Evolutionary conservation across 2,329 filamentous ascomycete species (phyloP).

Genomic region (Trichothecium sympodiale): DNA sequence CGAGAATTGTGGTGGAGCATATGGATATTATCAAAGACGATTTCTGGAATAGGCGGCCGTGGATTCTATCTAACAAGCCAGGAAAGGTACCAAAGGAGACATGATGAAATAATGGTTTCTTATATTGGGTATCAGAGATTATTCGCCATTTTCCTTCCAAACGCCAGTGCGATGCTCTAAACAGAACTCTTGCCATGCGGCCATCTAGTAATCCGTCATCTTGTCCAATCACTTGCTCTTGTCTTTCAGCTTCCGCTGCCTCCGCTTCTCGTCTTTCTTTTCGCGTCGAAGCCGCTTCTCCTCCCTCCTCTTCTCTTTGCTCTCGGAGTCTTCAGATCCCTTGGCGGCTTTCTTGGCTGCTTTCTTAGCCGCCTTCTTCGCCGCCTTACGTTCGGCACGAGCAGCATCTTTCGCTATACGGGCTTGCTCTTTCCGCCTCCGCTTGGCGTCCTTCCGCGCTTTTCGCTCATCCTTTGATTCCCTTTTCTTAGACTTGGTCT

Average conservation of each 20-base stretch:
- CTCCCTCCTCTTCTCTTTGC: slow-evolving; percentile 20
- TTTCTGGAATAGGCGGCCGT: slow-evolving; percentile 83
- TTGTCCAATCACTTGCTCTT: slow-evolving; percentile 15
- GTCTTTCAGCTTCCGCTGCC: slow-evolving; percentile 19
- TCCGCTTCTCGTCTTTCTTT: slow-evolving; percentile 32
- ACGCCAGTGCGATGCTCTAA: slow-evolving; percentile 10
- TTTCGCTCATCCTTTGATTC: slow-evolving; percentile 32
- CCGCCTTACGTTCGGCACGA: slow-evolving; percentile 10
- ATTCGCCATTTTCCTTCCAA: slow-evolving; percentile 5
- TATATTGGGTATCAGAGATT: slow-evolving; percentile 16
- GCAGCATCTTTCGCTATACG: slow-evolving; percentile 8
- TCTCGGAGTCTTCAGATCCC: slow-evolving; percentile 9
- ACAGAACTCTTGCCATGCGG: background rate
- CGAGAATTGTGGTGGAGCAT: slow-evolving; percentile 71
- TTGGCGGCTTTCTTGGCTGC: slow-evolving; percentile 10
- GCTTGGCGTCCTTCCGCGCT: slow-evolving; percentile 22
- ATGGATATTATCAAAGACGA: slow-evolving; percentile 91
- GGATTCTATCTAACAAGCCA: slow-evolving; percentile 67
- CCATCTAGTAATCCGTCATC: slow-evolving; percentile 7
- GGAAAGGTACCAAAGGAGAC: slow-evolving; percentile 57
- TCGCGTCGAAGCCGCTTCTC: slow-evolving; percentile 35
- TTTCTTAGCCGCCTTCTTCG: slow-evolving; percentile 1
- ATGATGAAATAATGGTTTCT: slow-evolving; percentile 15
- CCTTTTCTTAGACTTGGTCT: slow-evolving; percentile 13
- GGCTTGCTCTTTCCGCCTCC: slow-evolving; percentile 16